A percentile compares a stretch with the other conserved stretches of the same genome.
phyloP scores from a whole-genome alignment of 805 yeast genomes.

The Lipomyces starkeyi region DNA sequence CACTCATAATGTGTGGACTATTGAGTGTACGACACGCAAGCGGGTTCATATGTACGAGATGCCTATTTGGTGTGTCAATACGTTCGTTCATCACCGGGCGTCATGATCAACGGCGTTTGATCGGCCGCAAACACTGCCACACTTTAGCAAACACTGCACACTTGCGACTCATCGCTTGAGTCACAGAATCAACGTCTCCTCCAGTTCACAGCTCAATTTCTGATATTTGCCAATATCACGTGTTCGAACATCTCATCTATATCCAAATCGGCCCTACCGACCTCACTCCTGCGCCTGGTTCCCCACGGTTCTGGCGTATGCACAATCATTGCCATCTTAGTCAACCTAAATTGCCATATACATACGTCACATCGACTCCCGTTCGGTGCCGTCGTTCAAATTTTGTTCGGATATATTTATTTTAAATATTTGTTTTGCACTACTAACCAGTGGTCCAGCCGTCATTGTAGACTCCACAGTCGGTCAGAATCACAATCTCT shows the following conservation, averaged over 20 bases:
- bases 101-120: too few species aligned
- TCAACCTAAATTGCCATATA: neutral
- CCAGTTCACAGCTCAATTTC: neutral
- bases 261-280: neutral
- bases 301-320: neutral
- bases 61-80: neutral
- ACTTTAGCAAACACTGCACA: neutral
- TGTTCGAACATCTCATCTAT: neutral
- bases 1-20: neutral
- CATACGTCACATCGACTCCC: neutral
- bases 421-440: neutral
- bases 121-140: neutral
- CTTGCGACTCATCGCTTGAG: neutral
- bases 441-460: neutral
- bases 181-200: neutral
- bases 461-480: neutral
- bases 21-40: neutral
- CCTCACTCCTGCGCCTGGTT: neutral
- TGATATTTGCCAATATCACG: neutral
- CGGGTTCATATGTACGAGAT: neutral
- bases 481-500: conserved; percentile 3
- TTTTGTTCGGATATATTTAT: neutral
- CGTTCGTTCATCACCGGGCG: neutral
- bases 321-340: neutral
- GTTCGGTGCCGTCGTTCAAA: neutral